Conservation (phyloP, 768 basidiomycete genomes). For the Xerocomellus chrysenteron region DNA sequence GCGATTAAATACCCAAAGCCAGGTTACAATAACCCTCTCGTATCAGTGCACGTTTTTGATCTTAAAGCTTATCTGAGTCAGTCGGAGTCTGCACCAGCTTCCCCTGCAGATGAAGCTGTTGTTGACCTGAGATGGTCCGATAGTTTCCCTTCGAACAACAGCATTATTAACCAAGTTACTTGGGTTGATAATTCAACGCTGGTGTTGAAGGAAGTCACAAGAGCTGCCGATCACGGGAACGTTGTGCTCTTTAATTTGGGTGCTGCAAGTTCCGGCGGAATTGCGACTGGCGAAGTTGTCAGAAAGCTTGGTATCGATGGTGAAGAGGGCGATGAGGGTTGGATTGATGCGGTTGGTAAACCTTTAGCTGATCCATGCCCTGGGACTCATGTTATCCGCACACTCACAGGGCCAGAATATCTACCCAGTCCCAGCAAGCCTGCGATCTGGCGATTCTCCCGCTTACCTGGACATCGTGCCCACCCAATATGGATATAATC, state of each 20-base stretch:
- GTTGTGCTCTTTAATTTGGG: constrained; percentile 73
- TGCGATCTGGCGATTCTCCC: constrained; percentile 43
- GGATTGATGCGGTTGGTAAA: constrained; percentile 81
- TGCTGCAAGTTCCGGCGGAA: constrained; percentile 23
- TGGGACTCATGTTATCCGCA: constrained; percentile 14
- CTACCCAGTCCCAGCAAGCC: constrained; percentile 47
- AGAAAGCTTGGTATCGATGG: constrained; percentile 78
- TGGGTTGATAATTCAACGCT: constrained; percentile 82
- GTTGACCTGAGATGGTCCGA: constrained; percentile 66
- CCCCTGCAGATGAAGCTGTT: constrained; percentile 43
- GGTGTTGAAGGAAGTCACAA: constrained; percentile 83
- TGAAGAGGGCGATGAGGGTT: constrained; percentile 88
- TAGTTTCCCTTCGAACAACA: constrained; percentile 55
- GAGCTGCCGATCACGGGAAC: constrained; percentile 77
- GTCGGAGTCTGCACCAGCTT: constrained; percentile 24
- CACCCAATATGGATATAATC: constrained; percentile 77
- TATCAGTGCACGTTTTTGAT: constrained; percentile 81
- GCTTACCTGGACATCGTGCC: constrained; percentile 94
- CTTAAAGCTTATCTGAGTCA: constrained; percentile 51
- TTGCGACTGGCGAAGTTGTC: constrained; percentile 54
- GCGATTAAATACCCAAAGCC: constrained; percentile 87
- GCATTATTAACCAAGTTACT: constrained; percentile 76
- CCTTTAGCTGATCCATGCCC: constrained; percentile 1
- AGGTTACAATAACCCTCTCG: constrained; percentile 85
- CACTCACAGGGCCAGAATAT: constrained; percentile 58